Evolutionary conservation across 2,329 filamentous ascomycete species (phyloP), one percentile per base, ranked within the genome.

Genomic region (Penicillium sp.): DNA sequence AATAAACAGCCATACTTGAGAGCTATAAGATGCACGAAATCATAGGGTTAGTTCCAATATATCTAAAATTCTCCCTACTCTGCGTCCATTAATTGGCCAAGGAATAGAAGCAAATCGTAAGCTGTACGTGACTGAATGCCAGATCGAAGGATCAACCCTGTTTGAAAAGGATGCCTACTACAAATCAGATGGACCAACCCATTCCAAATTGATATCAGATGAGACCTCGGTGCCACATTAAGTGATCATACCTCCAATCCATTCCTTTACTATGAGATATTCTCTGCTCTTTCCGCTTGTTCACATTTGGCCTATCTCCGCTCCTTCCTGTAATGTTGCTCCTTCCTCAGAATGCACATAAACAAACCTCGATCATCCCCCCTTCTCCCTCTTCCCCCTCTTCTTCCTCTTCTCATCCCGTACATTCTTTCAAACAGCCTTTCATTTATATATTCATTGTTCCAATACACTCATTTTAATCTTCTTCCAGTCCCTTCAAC

Each of bases 371-470:
- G 43, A 27, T 44, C 25, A 16, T 11, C 41, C 15, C 21, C 27
- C 36, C 33, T 23, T 48, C 43, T 43, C 57, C 29, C 48, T 43
- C 40, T 29, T 23, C 36, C 48, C 29, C 47, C 4, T 53, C 27
- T 33, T 44, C 36, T 51, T 49, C 39, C 25, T 48, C 44, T 55
- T 21, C 25, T 46, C 36, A 34, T 25, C n/a, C 19, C 41, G 54
- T 58, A 46, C 56, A 53, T n/a, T 54, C 55, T 51, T 60, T 61
- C 33, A 16, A 33, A 31, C 31, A 31, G 15, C n/a, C 49, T 34
- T 36, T 52, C 34, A 29, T 39, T 47, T 25, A 21, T 29, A 19
- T 39, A 27, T 38, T 53, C 55, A 50, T 50, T 60, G 21, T 44
- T 43, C 50, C 39, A 50, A 15, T 23, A 36, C 47, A 50, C 23